Base-by-base conservation (phyloP, 805 yeast genomes). In the Lachancea waltii region DNA sequence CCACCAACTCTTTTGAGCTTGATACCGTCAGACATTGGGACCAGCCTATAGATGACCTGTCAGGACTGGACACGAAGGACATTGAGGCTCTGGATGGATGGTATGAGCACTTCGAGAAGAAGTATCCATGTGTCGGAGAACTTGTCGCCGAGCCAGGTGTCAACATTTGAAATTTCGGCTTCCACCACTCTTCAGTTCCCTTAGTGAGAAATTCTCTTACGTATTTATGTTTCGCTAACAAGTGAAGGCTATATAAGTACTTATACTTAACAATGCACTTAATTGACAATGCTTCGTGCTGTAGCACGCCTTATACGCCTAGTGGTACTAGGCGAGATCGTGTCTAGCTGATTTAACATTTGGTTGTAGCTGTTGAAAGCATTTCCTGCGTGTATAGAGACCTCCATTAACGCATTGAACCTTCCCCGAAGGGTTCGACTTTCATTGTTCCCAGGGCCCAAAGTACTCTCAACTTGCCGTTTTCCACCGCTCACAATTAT, bases 91-190 rank as follows among this genome's bases (percentile, higher is more conserved):
- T 94, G 49, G 74, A 82, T 45, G 83, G 81, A 32, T 92, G 98
- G 98, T 85, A 76, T 45, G 75, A 72, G 27, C 86, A 81, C 60
- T 90, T 92, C 55, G 77, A 70, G 36, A 75, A 73, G 49, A 92
- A 92, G 67, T 92, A 92, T 56, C 78, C 83, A 2, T 68, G 76
- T 16, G 83, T 87, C 27, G 98, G 98, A 1, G 70, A 73, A 22
- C 67, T 87, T 33, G 73, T 75, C 7, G 62, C 71, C 7, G 75
- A 64, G 35, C 52, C 58, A 6, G 60, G 58, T 39, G 55, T 54
- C 13, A 57, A 60, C 36, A 30, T 30, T 18, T 40, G 21, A 35
- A 21, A 9, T 13, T 11, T 11, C 13, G 7, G 23, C 22, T 30
- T n/a, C 18, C 18, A n/a, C 18, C 16, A 15, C 11, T 10, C 11